These are phyloP conservation scores for Cicer judaicum DNA, from an alignment of 306 rosid genomes.

Conservation along the genomic window DNA sequence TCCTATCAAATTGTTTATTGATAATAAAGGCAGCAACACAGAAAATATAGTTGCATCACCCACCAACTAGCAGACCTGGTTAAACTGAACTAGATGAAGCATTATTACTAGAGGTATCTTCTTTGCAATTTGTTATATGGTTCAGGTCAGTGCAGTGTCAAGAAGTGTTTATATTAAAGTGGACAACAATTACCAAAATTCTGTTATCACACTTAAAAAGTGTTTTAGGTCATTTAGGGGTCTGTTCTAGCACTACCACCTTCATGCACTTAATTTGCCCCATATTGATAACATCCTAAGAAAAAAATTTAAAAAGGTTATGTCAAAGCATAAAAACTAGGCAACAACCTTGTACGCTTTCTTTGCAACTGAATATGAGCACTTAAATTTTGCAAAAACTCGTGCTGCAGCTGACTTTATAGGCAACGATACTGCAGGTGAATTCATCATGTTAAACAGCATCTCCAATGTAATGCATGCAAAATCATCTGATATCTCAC, in stretches of 20 bases:
- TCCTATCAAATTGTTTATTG: slow-evolving; percentile 2
- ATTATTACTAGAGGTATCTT: not conserved
- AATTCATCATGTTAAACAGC: slow-evolving; percentile 62
- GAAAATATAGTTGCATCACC: slow-evolving; percentile 5
- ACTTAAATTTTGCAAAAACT: slow-evolving; percentile 65
- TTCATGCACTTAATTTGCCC: slow-evolving; percentile 8
- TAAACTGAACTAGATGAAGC: not conserved
- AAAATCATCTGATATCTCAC: slow-evolving; percentile 84
- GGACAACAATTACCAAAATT: not conserved
- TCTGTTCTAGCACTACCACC: not conserved
- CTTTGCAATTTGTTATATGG: not conserved
- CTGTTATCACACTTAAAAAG: not conserved
- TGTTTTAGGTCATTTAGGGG: not conserved
- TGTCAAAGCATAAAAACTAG: slow-evolving; percentile 29
- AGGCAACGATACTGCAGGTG: slow-evolving; percentile 50
- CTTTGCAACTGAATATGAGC: slow-evolving; percentile 62
- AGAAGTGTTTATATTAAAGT: not conserved
- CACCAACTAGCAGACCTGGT: slow-evolving; percentile 13
- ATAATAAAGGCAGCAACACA: slow-evolving; percentile 18
- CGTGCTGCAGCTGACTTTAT: slow-evolving; percentile 68
- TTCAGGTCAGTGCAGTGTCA: not conserved
- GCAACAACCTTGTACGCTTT: slow-evolving; percentile 70
- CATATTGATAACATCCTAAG: not conserved
- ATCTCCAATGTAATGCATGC: slow-evolving; percentile 65
- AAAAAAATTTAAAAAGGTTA: not conserved